phyloP scores from a whole-genome alignment of 768 basidiomycete species.

The Mycena alexandri region DNA sequence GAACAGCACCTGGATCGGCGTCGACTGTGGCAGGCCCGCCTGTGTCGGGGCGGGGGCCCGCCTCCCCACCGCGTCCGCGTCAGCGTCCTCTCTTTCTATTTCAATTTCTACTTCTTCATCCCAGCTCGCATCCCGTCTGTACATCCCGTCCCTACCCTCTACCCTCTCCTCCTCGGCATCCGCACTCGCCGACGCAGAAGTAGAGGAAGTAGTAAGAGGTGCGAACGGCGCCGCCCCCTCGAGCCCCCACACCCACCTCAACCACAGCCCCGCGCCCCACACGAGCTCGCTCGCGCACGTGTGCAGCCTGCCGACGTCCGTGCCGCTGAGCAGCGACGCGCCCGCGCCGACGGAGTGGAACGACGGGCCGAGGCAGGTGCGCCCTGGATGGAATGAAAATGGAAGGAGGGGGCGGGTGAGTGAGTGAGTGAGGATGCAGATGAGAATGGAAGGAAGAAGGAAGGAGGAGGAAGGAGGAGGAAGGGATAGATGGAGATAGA shows the following conservation, averaged over 20 bases:
- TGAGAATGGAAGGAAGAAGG: too few species aligned
- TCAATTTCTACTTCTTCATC: background rate
- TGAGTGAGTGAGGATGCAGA: too few species aligned
- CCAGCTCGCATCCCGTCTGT: slow-evolving; percentile 5
- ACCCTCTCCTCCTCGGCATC: background rate
- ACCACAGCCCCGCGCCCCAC: slow-evolving; percentile 36
- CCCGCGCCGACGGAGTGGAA: slow-evolving; percentile 40
- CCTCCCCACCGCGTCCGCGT: too few species aligned
- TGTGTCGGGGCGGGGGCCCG: too few species aligned
- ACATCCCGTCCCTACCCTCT: background rate
- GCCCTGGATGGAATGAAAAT: background rate
- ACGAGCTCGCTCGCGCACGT: slow-evolving; percentile 38
- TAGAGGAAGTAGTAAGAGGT: too few species aligned
- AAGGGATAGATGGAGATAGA: too few species aligned
- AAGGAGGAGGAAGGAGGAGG: too few species aligned
- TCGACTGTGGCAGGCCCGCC: too few species aligned
- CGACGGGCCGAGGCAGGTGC: slow-evolving; percentile 29
- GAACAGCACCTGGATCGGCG: slow-evolving; percentile 35
- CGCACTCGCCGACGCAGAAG: slow-evolving; percentile 1
- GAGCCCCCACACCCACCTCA: slow-evolving; percentile 37
- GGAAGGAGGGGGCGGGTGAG: too few species aligned
- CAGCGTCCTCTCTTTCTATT: too few species aligned
- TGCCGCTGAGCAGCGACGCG: slow-evolving; percentile 36
- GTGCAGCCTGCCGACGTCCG: slow-evolving; percentile 22
- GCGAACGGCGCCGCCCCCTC: slow-evolving; percentile 14